These are phyloP conservation scores for Ascochyta viciae-villosae DNA, from an alignment of 2,329 filamentous ascomycete species.

Conservation along the genomic window DNA sequence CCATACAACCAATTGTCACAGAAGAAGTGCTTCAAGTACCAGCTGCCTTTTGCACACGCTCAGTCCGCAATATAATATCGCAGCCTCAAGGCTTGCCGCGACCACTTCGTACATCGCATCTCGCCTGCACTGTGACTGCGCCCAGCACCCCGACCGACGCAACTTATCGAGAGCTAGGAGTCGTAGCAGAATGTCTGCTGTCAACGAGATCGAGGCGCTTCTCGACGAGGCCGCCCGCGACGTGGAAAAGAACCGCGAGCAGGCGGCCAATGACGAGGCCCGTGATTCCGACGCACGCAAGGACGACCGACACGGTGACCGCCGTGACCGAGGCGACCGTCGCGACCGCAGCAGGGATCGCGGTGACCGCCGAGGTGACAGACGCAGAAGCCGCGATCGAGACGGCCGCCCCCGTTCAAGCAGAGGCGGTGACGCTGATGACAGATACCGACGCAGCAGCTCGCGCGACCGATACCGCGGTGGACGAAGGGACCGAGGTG, in stretches of 20 bases:
- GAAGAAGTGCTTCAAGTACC: constrained; percentile 18
- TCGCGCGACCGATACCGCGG: constrained; percentile 41
- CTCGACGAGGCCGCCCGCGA: constrained; percentile 66
- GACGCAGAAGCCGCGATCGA: constrained; percentile 43
- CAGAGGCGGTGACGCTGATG: constrained; percentile 48
- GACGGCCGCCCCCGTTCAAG: constrained; percentile 41
- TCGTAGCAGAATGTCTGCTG: constrained; percentile 37
- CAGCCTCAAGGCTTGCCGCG: constrained; percentile 29
- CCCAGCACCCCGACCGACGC: constrained; percentile 26
- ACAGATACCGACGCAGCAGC: constrained; percentile 38
- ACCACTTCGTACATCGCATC: constrained; percentile 23
- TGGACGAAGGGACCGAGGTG: constrained; percentile 40
- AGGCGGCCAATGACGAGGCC: constrained; percentile 25
- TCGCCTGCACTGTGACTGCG: constrained; percentile 30
- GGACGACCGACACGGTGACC: constrained; percentile 33
- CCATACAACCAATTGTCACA: constrained; percentile 22
- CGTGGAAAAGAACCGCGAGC: constrained; percentile 27
- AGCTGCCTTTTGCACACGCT: constrained; percentile 23
- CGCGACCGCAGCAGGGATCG: constrained; percentile 40
- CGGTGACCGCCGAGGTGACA: constrained; percentile 40
- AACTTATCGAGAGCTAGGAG: constrained; percentile 39
- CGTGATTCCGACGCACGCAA: constrained; percentile 41
- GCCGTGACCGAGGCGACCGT: constrained; percentile 39
- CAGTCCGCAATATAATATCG: constrained; percentile 31
- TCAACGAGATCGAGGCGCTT: constrained; percentile 85